phyloP scores from a whole-genome alignment of 768 basidiomycete species.

The Lactifluus hygrophoroides region DNA sequence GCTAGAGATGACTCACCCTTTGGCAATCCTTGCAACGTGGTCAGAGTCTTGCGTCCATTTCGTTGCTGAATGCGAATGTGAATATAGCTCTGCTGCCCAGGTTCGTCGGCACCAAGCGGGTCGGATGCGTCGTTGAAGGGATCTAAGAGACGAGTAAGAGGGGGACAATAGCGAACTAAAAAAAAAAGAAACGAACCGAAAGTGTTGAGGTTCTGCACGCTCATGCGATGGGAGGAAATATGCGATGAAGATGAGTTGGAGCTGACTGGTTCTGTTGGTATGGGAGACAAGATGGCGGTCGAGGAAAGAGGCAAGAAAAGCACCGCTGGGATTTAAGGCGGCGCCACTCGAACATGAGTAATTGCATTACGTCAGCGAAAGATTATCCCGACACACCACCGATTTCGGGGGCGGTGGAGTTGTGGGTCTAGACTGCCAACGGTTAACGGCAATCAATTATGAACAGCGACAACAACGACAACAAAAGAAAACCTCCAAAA shows the following conservation, averaged over 20 bases:
- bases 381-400: constrained; percentile 8
- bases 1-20: constrained; percentile 44
- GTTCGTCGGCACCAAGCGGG: constrained; percentile 65
- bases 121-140: constrained; percentile 95
- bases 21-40: constrained; percentile 91
- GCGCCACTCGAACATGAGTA: neutral
- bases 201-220: constrained; percentile 84
- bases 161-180: constrained; percentile 19
- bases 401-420: neutral
- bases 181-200: constrained; percentile 45
- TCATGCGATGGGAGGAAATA: constrained; percentile 70
- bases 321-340: constrained; percentile 10
- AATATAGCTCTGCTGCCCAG: constrained; percentile 77
- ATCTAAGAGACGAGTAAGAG: constrained; percentile 42
- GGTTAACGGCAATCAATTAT: too few relatives aligned
- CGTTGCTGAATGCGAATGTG: constrained; percentile 98
- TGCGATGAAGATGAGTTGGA: constrained; percentile 36
- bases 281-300: constrained; percentile 23
- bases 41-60: constrained; percentile 97
- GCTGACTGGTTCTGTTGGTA: constrained; percentile 32
- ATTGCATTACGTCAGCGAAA: constrained; percentile 1
- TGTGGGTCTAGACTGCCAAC: neutral
- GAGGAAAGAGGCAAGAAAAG: constrained; percentile 23
- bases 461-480: constrained; percentile 23
- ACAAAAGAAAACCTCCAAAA: constrained; percentile 57